Base-by-base conservation (phyloP, 1,284 basidiomycete genomes). In the Retiboletus flavoniger region DNA sequence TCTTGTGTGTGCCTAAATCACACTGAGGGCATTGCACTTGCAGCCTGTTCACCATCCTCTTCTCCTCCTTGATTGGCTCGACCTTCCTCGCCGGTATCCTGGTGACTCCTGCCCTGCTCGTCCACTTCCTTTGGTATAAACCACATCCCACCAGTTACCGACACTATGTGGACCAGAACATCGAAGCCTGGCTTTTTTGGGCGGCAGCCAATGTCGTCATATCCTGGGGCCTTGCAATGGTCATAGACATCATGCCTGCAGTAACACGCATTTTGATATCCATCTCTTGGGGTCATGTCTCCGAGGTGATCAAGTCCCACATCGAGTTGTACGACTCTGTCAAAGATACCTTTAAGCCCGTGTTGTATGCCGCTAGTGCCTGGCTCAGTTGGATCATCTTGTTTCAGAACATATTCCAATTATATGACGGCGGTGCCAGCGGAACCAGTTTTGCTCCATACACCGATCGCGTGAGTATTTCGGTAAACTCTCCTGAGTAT, bases 121-220 rank as follows among this genome's bases (percentile, higher is more conserved):
- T 89, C 49, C 79, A 85, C 61, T 83, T 87, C 67, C 81, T 79
- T 66, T 90, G 85, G 82, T 86, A 84, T 62, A 78, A 81, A 44
- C 78, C 78, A 0, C 64, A 84, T 54, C 80, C 78, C 9, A 81
- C 80, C 14, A 74, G 77, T 8, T 72, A 82, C 59, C 78, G 87
- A 14, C 75, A 72, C 35, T 87, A 79, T 60, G 77, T 88, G 55
- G 78, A 78, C 47, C 77, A 84, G 58, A 91, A 89, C 63, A 70
- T 89, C 47, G 77, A 87, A 62, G 84, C 86, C 10, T 91, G 88
- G 88, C 74, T 89, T 7, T 87, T 87, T 69, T 91, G 89, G 87
- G 82, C 81, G 9, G 87, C 87, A 3, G 79, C 84, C 34, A 90
- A 91, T 66, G 72, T 90, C 48, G 70, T 87, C 53, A 76, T 89